These are phyloP conservation scores for Neurospora sp. DNA, from an alignment of 495 filamentous ascomycete genomes.

Conservation along the genomic window DNA sequence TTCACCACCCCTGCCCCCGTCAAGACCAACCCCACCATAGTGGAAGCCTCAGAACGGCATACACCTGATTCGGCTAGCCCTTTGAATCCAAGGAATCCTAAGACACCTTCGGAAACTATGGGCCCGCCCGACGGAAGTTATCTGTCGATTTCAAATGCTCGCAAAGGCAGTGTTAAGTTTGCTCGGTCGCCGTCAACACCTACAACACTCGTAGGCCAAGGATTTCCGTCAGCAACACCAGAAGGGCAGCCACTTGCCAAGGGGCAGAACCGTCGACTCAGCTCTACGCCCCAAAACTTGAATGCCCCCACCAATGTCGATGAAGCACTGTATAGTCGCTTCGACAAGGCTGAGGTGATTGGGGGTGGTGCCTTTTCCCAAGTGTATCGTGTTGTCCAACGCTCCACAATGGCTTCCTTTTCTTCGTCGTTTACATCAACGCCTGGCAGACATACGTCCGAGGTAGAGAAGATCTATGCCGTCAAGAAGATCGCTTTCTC, in stretches of 20 bases:
- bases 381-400: slow-evolving; percentile 66
- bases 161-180: slow-evolving; percentile 24
- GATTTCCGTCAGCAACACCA: not conserved
- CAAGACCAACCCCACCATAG: slow-evolving; percentile 4
- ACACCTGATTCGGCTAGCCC: slow-evolving; percentile 41
- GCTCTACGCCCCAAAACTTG: slow-evolving; percentile 43
- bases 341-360: slow-evolving; percentile 63
- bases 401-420: slow-evolving; percentile 15
- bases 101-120: slow-evolving; percentile 67
- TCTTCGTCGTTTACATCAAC: slow-evolving; percentile 16
- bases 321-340: slow-evolving; percentile 54
- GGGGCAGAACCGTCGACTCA: slow-evolving; percentile 23
- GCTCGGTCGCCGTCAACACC: slow-evolving; percentile 60
- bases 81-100: slow-evolving; percentile 48
- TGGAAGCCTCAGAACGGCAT: slow-evolving; percentile 8
- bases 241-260: not conserved
- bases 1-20: slow-evolving; percentile 10
- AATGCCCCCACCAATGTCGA: slow-evolving; percentile 59
- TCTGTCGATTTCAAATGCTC: slow-evolving; percentile 57
- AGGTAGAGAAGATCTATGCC: slow-evolving; percentile 54
- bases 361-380: slow-evolving; percentile 88
- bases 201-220: slow-evolving; percentile 37
- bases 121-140: slow-evolving; percentile 73
- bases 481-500: slow-evolving; percentile 88
- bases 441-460: slow-evolving; percentile 28